phyloP scores from a whole-genome alignment of 208 protist species.

The Trypanosoma cruzi region DNA sequence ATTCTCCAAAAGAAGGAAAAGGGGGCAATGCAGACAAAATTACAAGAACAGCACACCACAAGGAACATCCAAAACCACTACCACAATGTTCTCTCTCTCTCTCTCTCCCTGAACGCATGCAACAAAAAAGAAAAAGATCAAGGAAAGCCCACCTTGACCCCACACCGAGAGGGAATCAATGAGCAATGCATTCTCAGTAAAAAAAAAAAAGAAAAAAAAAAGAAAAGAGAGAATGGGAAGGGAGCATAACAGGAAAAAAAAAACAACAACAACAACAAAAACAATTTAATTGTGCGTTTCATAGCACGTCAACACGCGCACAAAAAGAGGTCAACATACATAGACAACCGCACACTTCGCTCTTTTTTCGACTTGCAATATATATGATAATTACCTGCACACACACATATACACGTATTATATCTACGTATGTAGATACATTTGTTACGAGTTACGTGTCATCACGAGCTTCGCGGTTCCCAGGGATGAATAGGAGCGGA shows the following conservation, averaged over 20 bases:
- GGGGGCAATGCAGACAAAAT: not conserved
- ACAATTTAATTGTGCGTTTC: not conserved
- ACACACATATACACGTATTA: not conserved
- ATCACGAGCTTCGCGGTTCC: not conserved
- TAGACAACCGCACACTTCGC: conserved; percentile 3
- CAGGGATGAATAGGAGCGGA: conserved; percentile 18
- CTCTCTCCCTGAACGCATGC: not conserved
- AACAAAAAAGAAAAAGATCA: not conserved
- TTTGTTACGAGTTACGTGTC: not conserved
- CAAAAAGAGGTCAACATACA: conserved; percentile 27
- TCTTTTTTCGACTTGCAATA: conserved; percentile 21
- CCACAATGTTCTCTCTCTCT: not conserved
- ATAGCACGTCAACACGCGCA: not conserved
- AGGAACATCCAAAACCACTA: not conserved
- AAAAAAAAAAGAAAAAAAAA: too few relatives aligned
- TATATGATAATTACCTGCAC: too few relatives aligned
- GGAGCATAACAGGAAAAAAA: not conserved
- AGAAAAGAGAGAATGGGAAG: too few relatives aligned
- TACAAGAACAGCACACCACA: conserved; percentile 11
- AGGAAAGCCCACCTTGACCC: not conserved
- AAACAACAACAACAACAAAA: not conserved
- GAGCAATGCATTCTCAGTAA: not conserved
- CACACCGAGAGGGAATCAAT: not conserved
- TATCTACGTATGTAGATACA: not conserved
- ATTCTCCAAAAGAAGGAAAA: not conserved